phyloP scores from a whole-genome alignment of 1,284 basidiomycete genomes.

The Cystobasidium slooffiae region DNA sequence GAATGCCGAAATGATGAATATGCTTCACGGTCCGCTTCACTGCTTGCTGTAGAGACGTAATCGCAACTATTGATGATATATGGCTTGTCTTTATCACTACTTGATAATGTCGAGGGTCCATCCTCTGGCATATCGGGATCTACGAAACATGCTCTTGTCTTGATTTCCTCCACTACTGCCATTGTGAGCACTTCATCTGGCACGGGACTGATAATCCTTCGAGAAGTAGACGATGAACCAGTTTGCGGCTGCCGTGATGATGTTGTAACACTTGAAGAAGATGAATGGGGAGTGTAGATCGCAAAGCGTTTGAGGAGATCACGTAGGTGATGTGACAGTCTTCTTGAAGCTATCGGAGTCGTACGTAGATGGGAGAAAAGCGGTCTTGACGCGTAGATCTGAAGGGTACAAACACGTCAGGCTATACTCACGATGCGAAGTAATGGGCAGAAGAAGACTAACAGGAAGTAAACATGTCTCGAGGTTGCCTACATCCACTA shows the following conservation, averaged over 20 bases:
- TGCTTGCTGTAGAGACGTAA: background rate
- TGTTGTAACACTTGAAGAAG: slow-evolving; percentile 55
- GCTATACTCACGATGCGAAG: background rate
- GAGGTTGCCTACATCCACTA: slow-evolving; percentile 87
- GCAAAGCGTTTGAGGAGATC: slow-evolving; percentile 78
- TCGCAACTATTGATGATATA: slow-evolving; percentile 1
- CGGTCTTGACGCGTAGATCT: slow-evolving; percentile 88
- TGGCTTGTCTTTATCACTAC: background rate
- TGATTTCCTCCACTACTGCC: slow-evolving; percentile 76
- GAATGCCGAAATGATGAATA: slow-evolving; percentile 35
- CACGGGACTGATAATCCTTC: slow-evolving; percentile 61
- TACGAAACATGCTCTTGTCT: slow-evolving; percentile 79
- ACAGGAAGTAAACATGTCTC: slow-evolving; percentile 88
- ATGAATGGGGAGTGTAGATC: slow-evolving; percentile 73
- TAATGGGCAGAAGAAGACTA: slow-evolving; percentile 54
- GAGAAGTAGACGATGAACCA: slow-evolving; percentile 53
- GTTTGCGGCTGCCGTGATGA: background rate
- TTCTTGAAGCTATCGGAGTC: slow-evolving; percentile 77
- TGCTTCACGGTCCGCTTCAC: slow-evolving; percentile 28
- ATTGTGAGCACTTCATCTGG: slow-evolving; percentile 73
- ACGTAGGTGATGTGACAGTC: slow-evolving; percentile 74
- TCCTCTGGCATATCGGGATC: slow-evolving; percentile 60
- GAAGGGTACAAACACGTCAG: slow-evolving; percentile 13
- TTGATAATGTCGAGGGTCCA: slow-evolving; percentile 19
- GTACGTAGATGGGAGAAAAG: slow-evolving; percentile 77